Percentiles rank a stretch among this genome's conserved stretches.
phyloP scores from a whole-genome alignment of 148 eudicot genomes.

The Persicaria maculosa region DNA sequence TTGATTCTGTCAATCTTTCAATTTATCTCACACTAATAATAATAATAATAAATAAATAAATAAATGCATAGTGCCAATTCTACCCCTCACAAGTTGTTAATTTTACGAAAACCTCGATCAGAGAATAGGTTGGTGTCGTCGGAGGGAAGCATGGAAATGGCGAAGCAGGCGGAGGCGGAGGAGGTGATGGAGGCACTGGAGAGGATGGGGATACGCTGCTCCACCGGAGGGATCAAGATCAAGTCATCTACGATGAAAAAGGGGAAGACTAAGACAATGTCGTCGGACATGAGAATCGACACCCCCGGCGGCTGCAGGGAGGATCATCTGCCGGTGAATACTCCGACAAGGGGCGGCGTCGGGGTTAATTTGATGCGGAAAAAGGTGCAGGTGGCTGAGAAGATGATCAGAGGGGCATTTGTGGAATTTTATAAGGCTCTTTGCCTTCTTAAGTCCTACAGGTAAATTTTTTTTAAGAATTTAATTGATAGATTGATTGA shows the following conservation, averaged over 20 bases:
- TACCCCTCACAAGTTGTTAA: no score
- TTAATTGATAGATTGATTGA: neutral
- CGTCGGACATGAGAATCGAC: neutral
- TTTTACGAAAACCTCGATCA: neutral
- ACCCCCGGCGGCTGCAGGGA: neutral
- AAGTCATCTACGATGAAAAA: neutral
- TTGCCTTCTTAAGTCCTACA: neutral
- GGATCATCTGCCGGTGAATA: neutral
- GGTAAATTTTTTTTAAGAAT: neutral
- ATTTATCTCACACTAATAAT: no score
- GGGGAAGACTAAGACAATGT: neutral
- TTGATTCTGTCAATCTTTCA: no score
- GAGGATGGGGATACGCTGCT: neutral
- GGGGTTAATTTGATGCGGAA: neutral
- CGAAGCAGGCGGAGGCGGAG: neutral
- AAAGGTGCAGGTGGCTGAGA: neutral
- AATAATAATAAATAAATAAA: no score
- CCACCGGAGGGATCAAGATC: neutral
- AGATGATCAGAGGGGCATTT: slow-evolving; percentile 1
- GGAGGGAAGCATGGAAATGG: neutral
- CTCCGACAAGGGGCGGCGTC: neutral
- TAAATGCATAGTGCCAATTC: no score
- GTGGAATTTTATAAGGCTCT: slow-evolving; percentile 4
- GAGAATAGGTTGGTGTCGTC: neutral
- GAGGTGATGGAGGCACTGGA: neutral